Base-by-base conservation (phyloP, 2,329 filamentous ascomycete genomes). In the Didymella sp. region DNA sequence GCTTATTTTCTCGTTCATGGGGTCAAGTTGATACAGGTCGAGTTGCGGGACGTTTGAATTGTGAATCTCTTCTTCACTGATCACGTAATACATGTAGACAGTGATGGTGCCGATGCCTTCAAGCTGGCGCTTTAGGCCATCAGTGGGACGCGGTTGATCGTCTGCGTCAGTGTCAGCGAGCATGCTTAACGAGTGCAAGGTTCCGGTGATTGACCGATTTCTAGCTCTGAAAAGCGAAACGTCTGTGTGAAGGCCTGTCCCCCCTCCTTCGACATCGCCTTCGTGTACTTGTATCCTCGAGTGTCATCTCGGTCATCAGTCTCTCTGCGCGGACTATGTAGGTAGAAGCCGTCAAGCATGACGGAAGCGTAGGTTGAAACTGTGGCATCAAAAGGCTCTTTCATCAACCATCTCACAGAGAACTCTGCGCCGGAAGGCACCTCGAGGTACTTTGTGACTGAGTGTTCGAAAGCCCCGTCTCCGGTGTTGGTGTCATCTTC, bases 361-460 rank as follows among this genome's bases (percentile, higher is more conserved):
- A 28, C 28, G 21, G 1, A 4, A 9, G 38, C 47, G 13, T 28
- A 12, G 4, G 2, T 35, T 3, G n/a, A 11, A 15, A 6, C 5
- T 3, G 31, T 21, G 11, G 8, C 2, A 47, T 73, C 67, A 1
- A 73, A 30, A 7, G 21, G 54, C 15, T 68, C 11, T 1, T 33
- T 3, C 2, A 61, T 13, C 5, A 9, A 3, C 2, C 1, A 73
- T 2, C 28, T 38, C 47, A 44, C 62, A 13, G 42, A 51, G 46
- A 77, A 73, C 2, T 66, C 41, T 1, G 64, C 60, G 2, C 61
- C 69, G 3, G 69, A 66, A 4, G 33, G 47, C 0, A 68, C 66
- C 35, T 76, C 70, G n/a, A 77, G 60, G 38, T 75, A 76, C 24
- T 70, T 76, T 0, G 62, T 70, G 3, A 65, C 44, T 0, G 58